phyloP scores from a whole-genome alignment of 495 filamentous ascomycete genomes.

The Hypoxylon cercidicola region DNA sequence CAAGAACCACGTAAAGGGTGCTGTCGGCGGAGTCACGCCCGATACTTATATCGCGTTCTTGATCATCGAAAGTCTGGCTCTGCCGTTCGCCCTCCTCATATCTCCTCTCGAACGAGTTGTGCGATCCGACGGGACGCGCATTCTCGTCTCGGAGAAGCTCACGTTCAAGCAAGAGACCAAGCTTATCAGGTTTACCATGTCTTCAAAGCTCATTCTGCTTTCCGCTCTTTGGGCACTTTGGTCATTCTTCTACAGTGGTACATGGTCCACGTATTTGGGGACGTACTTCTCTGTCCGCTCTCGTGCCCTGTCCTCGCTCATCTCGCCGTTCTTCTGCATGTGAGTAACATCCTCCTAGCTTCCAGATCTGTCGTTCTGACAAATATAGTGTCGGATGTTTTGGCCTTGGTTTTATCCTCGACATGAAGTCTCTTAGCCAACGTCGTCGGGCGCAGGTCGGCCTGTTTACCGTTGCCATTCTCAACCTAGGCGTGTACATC shows the following conservation, averaged over 20 bases:
- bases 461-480: conserved; percentile 34
- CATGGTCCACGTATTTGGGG: conserved; percentile 60
- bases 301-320: conserved; percentile 49
- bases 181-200: conserved; percentile 39
- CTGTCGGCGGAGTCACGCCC: conserved; percentile 29
- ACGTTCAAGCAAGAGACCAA: conserved; percentile 34
- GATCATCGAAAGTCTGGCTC: conserved; percentile 40
- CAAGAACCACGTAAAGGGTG: conserved; percentile 35
- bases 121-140: conserved; percentile 57
- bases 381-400: conserved; percentile 31
- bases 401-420: conserved; percentile 38
- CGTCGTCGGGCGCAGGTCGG: conserved; percentile 36
- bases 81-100: conserved; percentile 56
- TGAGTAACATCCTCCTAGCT: conserved; percentile 3
- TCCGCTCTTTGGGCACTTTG: conserved; percentile 43
- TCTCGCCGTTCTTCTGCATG: conserved; percentile 41
- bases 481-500: conserved; percentile 37
- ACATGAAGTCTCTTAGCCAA: conserved; percentile 36
- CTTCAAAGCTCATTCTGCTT: conserved; percentile 37
- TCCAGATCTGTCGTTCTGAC: background rate
- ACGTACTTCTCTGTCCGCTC: conserved; percentile 62
- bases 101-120: conserved; percentile 59
- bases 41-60: conserved; percentile 39
- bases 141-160: conserved; percentile 48
- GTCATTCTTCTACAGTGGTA: conserved; percentile 56